Evolutionary conservation across 305 asterid genomes (phyloP).

Genomic region (Solanum hybrid): DNA sequence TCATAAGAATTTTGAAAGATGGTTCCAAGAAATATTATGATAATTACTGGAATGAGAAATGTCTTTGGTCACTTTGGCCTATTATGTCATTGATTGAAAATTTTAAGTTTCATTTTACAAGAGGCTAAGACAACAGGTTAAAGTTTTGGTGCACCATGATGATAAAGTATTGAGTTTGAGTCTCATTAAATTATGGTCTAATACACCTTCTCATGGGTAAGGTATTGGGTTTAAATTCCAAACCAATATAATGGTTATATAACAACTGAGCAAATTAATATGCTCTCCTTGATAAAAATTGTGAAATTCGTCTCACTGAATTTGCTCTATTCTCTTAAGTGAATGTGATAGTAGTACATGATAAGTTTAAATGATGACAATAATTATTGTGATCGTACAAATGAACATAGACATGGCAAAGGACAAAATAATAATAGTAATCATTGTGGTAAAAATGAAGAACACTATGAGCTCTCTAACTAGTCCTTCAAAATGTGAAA

Average conservation of each 20-base stretch:
- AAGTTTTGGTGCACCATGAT: not conserved
- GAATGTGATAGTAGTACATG: not conserved
- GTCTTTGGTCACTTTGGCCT: not conserved
- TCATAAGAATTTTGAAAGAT: not conserved
- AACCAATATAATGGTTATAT: not conserved
- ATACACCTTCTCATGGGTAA: not conserved
- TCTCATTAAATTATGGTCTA: not conserved
- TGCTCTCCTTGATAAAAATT: not conserved
- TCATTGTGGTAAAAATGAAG: not conserved
- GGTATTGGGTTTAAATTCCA: not conserved
- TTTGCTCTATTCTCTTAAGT: not conserved
- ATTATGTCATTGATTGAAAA: not conserved
- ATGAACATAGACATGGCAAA: not conserved
- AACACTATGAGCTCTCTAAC: not conserved
- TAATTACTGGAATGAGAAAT: too few species aligned
- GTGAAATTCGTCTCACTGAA: not conserved
- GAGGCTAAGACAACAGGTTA: not conserved
- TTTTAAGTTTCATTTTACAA: not conserved
- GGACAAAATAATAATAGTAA: not conserved
- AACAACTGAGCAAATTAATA: not conserved
- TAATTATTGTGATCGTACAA: not conserved
- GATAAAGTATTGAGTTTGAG: not conserved
- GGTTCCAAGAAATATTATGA: not conserved
- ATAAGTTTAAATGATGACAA: not conserved
- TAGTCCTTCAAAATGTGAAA: not conserved